Conservation (phyloP, 2,329 filamentous ascomycete species). For the Trichocomaceae sp. region DNA sequence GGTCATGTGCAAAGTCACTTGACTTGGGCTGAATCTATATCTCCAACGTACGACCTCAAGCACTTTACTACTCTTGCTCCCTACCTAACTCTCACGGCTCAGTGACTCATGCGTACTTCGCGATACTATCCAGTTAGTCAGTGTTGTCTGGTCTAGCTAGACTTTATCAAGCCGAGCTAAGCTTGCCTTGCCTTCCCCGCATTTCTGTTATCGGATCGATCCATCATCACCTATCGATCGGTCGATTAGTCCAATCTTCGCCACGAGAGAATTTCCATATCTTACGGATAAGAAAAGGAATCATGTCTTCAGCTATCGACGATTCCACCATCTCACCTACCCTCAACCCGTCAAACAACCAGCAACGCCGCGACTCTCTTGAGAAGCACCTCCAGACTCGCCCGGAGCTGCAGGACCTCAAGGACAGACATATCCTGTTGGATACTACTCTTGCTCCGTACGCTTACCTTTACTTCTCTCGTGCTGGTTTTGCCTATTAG, state of each 20-base stretch:
- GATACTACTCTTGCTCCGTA: constrained; percentile 63
- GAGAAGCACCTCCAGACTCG: constrained; percentile 67
- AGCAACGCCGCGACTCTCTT: constrained; percentile 58
- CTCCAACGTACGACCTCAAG: not conserved
- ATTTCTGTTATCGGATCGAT: constrained; percentile 17
- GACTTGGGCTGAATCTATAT: not conserved
- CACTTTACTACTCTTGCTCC: too few species aligned
- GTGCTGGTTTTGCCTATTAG: not conserved
- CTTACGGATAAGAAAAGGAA: not conserved
- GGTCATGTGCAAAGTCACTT: not conserved
- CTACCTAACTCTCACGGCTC: too few species aligned
- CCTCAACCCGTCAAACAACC: constrained; percentile 42
- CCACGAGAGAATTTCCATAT: not conserved
- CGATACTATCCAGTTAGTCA: too few species aligned
- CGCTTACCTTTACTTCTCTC: constrained; percentile 18
- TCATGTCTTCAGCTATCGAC: constrained; percentile 40
- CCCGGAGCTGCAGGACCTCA: constrained; percentile 59
- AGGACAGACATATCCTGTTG: constrained; percentile 61
- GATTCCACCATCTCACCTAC: constrained; percentile 49
- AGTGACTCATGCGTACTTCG: not conserved
- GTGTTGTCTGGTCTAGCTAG: not conserved
- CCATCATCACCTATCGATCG: too few species aligned
- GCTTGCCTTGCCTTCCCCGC: constrained; percentile 10
- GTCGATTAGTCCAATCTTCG: not conserved
- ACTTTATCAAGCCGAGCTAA: not conserved